Evolutionary conservation across 73 alveolate genomes (phyloP).

Genomic region (Paraurostyla sp.): DNA sequence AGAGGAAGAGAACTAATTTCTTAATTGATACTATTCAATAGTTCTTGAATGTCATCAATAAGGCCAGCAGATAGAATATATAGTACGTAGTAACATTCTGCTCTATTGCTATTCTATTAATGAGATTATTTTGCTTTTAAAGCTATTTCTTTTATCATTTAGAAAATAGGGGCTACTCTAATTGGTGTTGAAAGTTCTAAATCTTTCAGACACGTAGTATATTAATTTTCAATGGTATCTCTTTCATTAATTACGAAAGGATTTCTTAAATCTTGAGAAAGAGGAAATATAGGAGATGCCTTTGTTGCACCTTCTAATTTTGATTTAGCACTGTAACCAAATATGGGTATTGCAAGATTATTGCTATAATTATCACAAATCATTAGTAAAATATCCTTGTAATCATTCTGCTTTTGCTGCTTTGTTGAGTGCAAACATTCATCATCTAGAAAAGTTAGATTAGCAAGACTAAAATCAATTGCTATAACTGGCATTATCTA

Average conservation of each 20-base stretch:
- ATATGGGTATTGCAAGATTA: not conserved
- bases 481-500: constrained; percentile 17
- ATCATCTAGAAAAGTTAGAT: constrained; percentile 21
- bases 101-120: not conserved
- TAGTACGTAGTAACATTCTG: not conserved
- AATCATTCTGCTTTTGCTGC: constrained; percentile 19
- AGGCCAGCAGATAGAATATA: constrained; percentile 37
- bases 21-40: not conserved
- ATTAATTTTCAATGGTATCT: not conserved
- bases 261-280: not conserved
- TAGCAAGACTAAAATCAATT: constrained; percentile 21
- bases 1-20: not conserved
- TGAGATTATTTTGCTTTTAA: not conserved
- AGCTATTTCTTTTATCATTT: not conserved
- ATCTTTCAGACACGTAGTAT: constrained; percentile 3
- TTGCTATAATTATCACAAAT: not conserved
- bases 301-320: not conserved
- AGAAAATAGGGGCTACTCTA: not conserved
- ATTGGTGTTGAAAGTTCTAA: constrained; percentile 20
- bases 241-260: not conserved
- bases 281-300: not conserved
- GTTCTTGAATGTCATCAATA: constrained; percentile 31
- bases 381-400: not conserved
- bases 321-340: constrained; percentile 24
- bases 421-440: constrained; percentile 2